phyloP scores from a whole-genome alignment of 805 yeast species.

The Starmerella asiatica region DNA sequence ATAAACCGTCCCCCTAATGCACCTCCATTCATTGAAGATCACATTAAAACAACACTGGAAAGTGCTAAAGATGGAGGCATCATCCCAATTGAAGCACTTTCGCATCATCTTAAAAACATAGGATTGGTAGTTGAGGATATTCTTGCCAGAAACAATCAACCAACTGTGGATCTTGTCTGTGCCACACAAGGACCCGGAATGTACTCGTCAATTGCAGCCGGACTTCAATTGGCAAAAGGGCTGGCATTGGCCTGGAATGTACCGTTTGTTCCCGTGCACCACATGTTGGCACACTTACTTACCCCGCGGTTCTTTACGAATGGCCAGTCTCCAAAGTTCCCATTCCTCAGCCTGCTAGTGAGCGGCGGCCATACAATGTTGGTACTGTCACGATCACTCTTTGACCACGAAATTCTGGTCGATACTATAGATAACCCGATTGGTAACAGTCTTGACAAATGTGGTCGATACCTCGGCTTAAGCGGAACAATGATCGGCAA shows the following conservation, averaged over 20 bases:
- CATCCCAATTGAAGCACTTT: conserved; percentile 70
- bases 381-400: conserved; percentile 47
- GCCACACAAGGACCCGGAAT: conserved; percentile 96
- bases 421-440: conserved; percentile 79
- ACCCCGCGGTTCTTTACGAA: conserved; percentile 41
- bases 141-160: conserved; percentile 24
- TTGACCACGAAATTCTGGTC: conserved; percentile 57
- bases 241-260: conserved; percentile 59
- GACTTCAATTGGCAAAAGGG: conserved; percentile 77
- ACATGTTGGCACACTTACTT: conserved; percentile 86
- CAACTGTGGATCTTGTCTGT: conserved; percentile 52
- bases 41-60: conserved; percentile 51
- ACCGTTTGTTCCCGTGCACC: conserved; percentile 85
- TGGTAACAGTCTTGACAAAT: conserved; percentile 88
- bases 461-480: conserved; percentile 74
- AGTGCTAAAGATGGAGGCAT: conserved; percentile 67
- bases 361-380: conserved; percentile 94
- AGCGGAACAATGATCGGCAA: conserved; percentile 75
- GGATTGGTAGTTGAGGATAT: conserved; percentile 39
- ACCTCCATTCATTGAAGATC: conserved; percentile 42
- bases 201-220: conserved; percentile 76
- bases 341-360: conserved; percentile 60
- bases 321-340: conserved; percentile 50
- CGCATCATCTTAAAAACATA: conserved; percentile 54
- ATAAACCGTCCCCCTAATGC: conserved; percentile 36